A percentile compares a stretch with the other conserved stretches of the same genome.
These are phyloP conservation scores for Castanea crenata DNA, from an alignment of 306 rosid genomes.

Conservation along the genomic window DNA sequence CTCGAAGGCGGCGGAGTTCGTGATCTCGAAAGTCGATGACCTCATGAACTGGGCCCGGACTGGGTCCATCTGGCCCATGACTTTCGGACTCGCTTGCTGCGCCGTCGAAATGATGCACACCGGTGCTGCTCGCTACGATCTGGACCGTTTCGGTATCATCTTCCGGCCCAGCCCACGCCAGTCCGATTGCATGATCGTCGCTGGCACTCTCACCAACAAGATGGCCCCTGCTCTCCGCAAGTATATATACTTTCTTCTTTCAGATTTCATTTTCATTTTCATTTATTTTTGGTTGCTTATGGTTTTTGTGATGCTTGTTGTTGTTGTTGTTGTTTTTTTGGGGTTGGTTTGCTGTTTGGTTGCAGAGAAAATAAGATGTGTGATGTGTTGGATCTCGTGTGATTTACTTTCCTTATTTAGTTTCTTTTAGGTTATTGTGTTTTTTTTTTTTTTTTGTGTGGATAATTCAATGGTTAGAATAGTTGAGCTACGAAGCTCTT, in stretches of 20 bases:
- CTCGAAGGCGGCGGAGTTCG: conserved; percentile 82
- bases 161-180: conserved; percentile 98
- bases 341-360: neutral
- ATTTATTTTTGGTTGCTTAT: neutral
- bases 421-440: neutral
- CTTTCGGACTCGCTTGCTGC: conserved; percentile 98
- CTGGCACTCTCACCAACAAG: conserved; percentile 98
- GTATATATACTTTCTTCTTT: conserved; percentile 13
- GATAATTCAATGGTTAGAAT: too few relatives aligned
- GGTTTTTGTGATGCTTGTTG: too few relatives aligned
- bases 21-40: conserved; percentile 89
- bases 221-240: conserved; percentile 99
- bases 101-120: conserved; percentile 99
- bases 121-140: conserved; percentile 91
- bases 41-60: conserved; percentile 97
- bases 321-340: neutral
- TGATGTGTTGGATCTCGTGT: neutral
- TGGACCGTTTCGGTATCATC: conserved; percentile 89
- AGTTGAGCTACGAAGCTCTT: too few relatives aligned
- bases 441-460: neutral
- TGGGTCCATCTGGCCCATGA: conserved; percentile 97
- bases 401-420: neutral
- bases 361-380: neutral
- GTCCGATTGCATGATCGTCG: conserved; percentile 94
- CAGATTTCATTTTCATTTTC: neutral